Conservation (phyloP, 371 early-diverging fungal genomes). For the Mortierella sp. region DNA sequence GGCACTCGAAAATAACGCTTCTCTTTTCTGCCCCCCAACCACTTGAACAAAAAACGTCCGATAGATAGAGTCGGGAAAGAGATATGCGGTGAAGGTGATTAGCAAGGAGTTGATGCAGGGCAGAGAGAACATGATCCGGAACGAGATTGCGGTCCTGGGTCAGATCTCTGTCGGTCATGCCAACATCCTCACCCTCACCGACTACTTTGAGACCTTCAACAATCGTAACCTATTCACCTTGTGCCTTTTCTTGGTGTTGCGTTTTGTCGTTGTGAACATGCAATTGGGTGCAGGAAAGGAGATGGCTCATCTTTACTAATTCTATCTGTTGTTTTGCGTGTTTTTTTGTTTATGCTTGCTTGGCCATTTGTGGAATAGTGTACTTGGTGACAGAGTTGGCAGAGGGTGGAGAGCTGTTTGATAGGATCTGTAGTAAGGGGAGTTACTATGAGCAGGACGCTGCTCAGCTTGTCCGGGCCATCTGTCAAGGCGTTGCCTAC, state of each 20-base stretch:
- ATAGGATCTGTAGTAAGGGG: constrained; percentile 83
- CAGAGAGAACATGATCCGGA: constrained; percentile 90
- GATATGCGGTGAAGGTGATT: constrained; percentile 93
- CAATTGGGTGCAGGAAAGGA: not conserved
- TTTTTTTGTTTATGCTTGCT: not conserved
- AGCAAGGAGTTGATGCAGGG: constrained; percentile 91
- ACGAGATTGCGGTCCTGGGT: constrained; percentile 89
- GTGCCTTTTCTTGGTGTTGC: not conserved
- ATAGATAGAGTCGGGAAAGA: constrained; percentile 85
- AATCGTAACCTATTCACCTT: constrained; percentile 73
- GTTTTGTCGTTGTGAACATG: not conserved
- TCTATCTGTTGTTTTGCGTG: not conserved
- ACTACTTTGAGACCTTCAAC: constrained; percentile 93
- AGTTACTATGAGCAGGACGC: constrained; percentile 88
- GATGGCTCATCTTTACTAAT: not conserved
- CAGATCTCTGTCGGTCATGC: constrained; percentile 88
- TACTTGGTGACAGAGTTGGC: constrained; percentile 94
- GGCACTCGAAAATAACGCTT: not conserved
- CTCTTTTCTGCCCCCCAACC: not conserved
- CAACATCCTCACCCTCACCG: constrained; percentile 88
- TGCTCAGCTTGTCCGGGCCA: constrained; percentile 78
- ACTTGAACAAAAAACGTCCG: not conserved
- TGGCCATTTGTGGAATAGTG: constrained; percentile 62
- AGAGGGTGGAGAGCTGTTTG: constrained; percentile 93
- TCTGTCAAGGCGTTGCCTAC: constrained; percentile 83